A percentile compares a stretch with the other conserved stretches of the same genome.
Conservation (phyloP, 495 filamentous ascomycete species). For the Penicillium antarcticum region DNA sequence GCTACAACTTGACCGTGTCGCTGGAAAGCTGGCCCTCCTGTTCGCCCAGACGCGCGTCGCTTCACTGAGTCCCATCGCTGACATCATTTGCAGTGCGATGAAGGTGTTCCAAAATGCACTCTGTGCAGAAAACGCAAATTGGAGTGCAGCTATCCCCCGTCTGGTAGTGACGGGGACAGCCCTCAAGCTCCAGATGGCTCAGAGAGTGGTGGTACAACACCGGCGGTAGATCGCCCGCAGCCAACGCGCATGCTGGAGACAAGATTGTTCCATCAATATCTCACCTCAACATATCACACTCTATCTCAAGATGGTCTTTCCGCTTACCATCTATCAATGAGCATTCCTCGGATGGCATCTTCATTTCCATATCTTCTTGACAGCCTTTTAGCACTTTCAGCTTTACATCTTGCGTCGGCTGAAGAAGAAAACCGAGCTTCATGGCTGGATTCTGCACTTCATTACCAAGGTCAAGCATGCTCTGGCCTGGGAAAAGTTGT, state of each 20-base stretch:
- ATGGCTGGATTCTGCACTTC: constrained; percentile 33
- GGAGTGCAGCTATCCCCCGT: constrained; percentile 33
- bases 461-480: constrained; percentile 36
- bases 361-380: constrained; percentile 44
- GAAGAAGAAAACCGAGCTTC: constrained; percentile 24
- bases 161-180: constrained; percentile 26
- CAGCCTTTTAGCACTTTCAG: constrained; percentile 44
- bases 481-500: constrained; percentile 30
- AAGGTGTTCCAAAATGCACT: constrained; percentile 30
- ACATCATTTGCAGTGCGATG: constrained; percentile 31
- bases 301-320: constrained; percentile 27
- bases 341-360: constrained; percentile 42
- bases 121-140: constrained; percentile 36
- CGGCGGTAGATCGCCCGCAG: constrained; percentile 8
- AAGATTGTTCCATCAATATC: constrained; percentile 37
- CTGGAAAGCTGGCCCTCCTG: too few relatives aligned
- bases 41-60: too few relatives aligned
- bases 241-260: constrained; percentile 36
- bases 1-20: too few relatives aligned
- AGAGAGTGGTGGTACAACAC: constrained; percentile 11
- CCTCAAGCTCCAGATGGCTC: constrained; percentile 22
- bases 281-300: constrained; percentile 33
- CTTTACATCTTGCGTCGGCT: constrained; percentile 42
- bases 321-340: constrained; percentile 37
- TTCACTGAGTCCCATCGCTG: background rate